A percentile compares a stretch with the other conserved stretches of the same genome.
Conservation (phyloP, 495 filamentous ascomycete genomes). For the Glonium stellatum region DNA sequence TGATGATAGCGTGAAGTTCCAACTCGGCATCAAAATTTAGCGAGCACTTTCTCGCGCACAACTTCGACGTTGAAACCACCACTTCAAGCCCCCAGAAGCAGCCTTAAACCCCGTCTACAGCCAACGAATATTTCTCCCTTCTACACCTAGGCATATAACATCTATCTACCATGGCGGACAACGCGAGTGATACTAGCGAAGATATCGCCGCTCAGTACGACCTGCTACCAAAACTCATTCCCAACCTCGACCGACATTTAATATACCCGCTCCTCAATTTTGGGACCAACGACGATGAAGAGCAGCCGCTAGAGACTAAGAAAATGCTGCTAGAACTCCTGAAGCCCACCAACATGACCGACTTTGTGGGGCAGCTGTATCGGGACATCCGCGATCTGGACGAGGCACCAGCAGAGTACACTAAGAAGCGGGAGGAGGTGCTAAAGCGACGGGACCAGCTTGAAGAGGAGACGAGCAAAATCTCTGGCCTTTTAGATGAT, state of each 20-base stretch:
- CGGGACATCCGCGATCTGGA: constrained; percentile 75
- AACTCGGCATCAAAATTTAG: background rate
- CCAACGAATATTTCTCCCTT: background rate
- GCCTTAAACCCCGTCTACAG: background rate
- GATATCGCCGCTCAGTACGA: constrained; percentile 63
- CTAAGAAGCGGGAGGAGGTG: constrained; percentile 81
- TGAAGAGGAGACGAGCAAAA: constrained; percentile 77
- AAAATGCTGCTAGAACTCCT: constrained; percentile 85
- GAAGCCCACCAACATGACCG: constrained; percentile 95
- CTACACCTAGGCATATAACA: background rate
- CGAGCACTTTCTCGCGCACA: constrained; percentile 1
- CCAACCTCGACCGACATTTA: constrained; percentile 90
- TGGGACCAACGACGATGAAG: constrained; percentile 51
- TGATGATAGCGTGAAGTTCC: background rate
- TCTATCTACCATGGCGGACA: constrained; percentile 44
- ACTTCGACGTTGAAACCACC: background rate
- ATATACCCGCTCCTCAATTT: constrained; percentile 93
- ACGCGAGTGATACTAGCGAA: constrained; percentile 41
- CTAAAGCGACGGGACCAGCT: constrained; percentile 70
- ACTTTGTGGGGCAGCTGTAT: constrained; percentile 87
- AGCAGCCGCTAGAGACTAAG: constrained; percentile 59
- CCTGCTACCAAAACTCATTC: constrained; percentile 80
- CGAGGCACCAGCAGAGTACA: constrained; percentile 73
- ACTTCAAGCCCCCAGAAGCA: background rate
- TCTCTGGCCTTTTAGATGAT: constrained; percentile 73